Percentiles rank a stretch among this genome's conserved stretches.
phyloP scores from a whole-genome alignment of 352 stramenopile genomes.

The Globisporangium sylvaticum region DNA sequence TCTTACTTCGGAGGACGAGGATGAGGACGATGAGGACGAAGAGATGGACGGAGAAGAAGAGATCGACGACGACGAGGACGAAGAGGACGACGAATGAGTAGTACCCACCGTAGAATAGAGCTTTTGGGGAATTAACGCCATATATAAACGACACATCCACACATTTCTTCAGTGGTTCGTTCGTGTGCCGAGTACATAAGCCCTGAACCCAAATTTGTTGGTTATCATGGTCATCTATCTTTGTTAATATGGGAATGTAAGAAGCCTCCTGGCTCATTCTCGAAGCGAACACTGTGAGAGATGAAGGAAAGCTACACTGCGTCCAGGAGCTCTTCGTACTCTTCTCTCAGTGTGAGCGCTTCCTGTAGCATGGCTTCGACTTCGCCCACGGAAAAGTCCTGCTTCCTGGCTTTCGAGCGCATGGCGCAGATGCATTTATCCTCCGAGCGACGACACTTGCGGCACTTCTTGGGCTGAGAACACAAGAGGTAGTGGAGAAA shows the following conservation, averaged over 20 bases:
- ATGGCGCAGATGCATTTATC: slow-evolving; percentile 62
- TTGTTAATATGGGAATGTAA: too few species aligned
- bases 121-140: slow-evolving; percentile 11
- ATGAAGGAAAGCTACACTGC: background rate
- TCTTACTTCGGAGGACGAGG: slow-evolving; percentile 65
- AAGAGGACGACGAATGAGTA: slow-evolving; percentile 38
- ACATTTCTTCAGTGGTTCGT: background rate
- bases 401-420: slow-evolving; percentile 17
- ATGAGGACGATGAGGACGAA: slow-evolving; percentile 30
- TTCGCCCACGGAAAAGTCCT: slow-evolving; percentile 47
- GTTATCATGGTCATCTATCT: too few species aligned
- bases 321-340: slow-evolving; percentile 72
- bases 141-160: slow-evolving; percentile 12
- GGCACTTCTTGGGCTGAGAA: slow-evolving; percentile 39
- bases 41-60: slow-evolving; percentile 33
- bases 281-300: background rate
- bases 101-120: slow-evolving; percentile 13
- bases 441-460: slow-evolving; percentile 61
- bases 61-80: slow-evolving; percentile 29
- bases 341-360: slow-evolving; percentile 56
- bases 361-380: slow-evolving; percentile 70
- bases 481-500: background rate
- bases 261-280: too few species aligned
- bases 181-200: too few species aligned
- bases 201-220: too few species aligned